Evolutionary conservation across 805 yeast genomes (phyloP).

Genomic region (Hagleromyces aurorensis): DNA sequence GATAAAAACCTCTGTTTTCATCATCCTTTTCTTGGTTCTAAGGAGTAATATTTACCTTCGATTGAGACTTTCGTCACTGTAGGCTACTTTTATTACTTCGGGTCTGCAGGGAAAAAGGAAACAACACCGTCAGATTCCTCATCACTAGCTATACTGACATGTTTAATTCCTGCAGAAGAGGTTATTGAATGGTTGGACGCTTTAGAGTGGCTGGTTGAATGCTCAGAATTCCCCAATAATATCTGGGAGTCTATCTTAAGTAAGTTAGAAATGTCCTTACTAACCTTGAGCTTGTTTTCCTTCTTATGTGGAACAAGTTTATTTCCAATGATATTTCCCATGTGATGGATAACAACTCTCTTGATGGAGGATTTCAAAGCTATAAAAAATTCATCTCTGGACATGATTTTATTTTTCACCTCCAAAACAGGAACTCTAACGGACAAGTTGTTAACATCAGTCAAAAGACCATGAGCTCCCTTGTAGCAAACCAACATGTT

Average conservation of each 20-base stretch:
- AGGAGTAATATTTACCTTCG: no score
- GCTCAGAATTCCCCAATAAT: constrained; percentile 3
- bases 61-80: no score
- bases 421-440: constrained; percentile 44
- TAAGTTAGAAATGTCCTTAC: constrained; percentile 16
- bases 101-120: constrained; percentile 14
- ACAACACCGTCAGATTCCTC: constrained; percentile 7
- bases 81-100: no score
- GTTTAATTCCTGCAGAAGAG: constrained; percentile 1
- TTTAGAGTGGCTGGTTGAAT: constrained; percentile 1
- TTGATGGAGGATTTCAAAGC: constrained; percentile 49
- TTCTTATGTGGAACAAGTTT: constrained; percentile 43
- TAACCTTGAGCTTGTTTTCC: constrained; percentile 24
- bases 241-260: constrained; percentile 9
- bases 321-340: constrained; percentile 55
- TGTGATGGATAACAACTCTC: constrained; percentile 46
- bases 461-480: constrained; percentile 49
- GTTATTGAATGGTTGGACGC: constrained; percentile 2
- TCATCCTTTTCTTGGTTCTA: no score
- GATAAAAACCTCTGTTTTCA: no score
- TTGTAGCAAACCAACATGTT: constrained; percentile 58
- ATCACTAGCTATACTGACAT: constrained; percentile 1
- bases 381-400: constrained; percentile 45
- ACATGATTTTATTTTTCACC: constrained; percentile 47
- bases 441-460: constrained; percentile 50